Evolutionary conservation across 108 stramenopile species (phyloP).

Genomic region (Nitzschia palea): DNA sequence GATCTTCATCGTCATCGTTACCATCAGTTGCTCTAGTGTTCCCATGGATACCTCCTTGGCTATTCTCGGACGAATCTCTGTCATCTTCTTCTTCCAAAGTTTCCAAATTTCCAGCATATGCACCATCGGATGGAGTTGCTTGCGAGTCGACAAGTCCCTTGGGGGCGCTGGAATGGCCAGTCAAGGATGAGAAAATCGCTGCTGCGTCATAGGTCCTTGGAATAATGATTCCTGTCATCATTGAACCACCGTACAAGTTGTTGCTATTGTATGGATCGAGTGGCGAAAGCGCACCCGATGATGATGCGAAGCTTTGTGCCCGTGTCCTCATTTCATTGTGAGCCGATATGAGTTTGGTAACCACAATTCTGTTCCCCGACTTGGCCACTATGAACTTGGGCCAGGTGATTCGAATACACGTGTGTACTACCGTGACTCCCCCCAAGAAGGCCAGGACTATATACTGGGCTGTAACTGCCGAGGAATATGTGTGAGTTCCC

Average conservation of each 20-base stretch:
- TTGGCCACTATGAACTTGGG: slow-evolving; percentile 19
- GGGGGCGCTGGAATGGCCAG: too few relatives aligned
- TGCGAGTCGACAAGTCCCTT: too few relatives aligned
- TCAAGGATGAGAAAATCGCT: not conserved
- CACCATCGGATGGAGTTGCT: too few relatives aligned
- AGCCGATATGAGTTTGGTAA: slow-evolving; percentile 17
- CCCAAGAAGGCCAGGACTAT: not conserved
- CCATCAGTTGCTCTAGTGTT: too few relatives aligned
- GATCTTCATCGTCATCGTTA: slow-evolving; percentile 4
- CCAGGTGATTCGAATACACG: slow-evolving; percentile 15
- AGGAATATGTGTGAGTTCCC: not conserved
- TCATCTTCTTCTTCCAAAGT: too few relatives aligned
- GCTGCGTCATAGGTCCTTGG: not conserved
- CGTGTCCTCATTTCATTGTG: slow-evolving; percentile 16
- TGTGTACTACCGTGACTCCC: slow-evolving; percentile 5
- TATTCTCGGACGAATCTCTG: too few relatives aligned
- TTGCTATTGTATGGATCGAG: too few relatives aligned
- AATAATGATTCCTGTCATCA: not conserved
- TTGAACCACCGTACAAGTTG: not conserved
- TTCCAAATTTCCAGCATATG: too few relatives aligned
- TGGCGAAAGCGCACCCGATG: too few relatives aligned
- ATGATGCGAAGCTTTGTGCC: too few relatives aligned
- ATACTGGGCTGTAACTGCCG: not conserved
- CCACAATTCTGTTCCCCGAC: slow-evolving; percentile 13
- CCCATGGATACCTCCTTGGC: too few relatives aligned